A percentile compares a stretch with the other conserved stretches of the same genome.
These are phyloP conservation scores for Candida peoriensis DNA, from an alignment of 805 yeast genomes.

Conservation along the genomic window DNA sequence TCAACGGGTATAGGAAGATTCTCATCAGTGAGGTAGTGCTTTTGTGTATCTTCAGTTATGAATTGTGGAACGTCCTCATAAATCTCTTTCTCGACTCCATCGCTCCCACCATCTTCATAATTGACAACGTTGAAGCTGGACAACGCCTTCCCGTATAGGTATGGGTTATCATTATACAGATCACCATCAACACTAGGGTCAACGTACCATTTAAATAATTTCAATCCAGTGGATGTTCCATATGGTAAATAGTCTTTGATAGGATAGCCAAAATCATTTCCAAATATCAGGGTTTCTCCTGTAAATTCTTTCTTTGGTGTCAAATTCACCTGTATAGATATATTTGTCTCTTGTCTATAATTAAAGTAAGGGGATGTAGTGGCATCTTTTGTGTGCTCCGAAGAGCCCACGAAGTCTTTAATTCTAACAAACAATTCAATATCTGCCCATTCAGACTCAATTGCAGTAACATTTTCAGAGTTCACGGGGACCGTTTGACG, in stretches of 20 bases:
- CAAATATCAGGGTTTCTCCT: constrained; percentile 57
- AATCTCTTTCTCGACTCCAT: constrained; percentile 4
- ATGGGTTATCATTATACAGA: constrained; percentile 55
- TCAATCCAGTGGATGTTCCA: constrained; percentile 49
- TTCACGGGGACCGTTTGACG: constrained; percentile 40
- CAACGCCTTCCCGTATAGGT: constrained; percentile 55
- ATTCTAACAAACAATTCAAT: constrained; percentile 39
- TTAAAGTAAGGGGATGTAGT: constrained; percentile 12
- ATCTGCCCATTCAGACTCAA: constrained; percentile 38
- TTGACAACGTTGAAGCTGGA: constrained; percentile 45
- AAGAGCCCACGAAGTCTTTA: constrained; percentile 42
- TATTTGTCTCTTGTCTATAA: constrained; percentile 23
- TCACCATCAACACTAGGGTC: constrained; percentile 67
- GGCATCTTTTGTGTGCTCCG: constrained; percentile 30
- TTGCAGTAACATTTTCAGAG: constrained; percentile 20
- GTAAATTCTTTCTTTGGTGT: constrained; percentile 36
- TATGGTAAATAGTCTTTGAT: constrained; percentile 54
- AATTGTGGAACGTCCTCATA: constrained; percentile 8
- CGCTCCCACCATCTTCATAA: constrained; percentile 6
- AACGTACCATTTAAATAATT: constrained; percentile 50
- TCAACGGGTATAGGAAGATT: constrained; percentile 28
- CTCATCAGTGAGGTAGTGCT: constrained; percentile 14
- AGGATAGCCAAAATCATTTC: constrained; percentile 62
- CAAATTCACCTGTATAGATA: constrained; percentile 35
- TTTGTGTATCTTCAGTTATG: constrained; percentile 18